Evolutionary conservation across 202 grass and related monocot species (phyloP).

Genomic region (Thinopyrum obtusiflorum): DNA sequence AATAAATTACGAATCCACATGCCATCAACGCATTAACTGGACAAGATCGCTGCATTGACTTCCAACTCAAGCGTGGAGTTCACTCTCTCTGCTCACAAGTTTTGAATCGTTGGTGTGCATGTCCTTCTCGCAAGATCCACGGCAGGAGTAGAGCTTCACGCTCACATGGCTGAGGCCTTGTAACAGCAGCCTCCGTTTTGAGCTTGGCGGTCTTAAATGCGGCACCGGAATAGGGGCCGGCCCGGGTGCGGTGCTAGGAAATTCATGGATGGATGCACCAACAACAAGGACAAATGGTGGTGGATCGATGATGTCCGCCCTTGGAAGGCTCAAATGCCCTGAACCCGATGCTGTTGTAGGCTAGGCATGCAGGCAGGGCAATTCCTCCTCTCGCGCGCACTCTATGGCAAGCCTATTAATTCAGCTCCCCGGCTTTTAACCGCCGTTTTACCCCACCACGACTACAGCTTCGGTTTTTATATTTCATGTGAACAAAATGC

Average conservation of each 20-base stretch:
- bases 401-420: background rate
- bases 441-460: too few species aligned
- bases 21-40: background rate
- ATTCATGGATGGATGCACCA: background rate
- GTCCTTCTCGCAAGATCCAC: background rate
- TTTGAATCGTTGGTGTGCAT: background rate
- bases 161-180: background rate
- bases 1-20: background rate
- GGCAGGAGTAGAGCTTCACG: background rate
- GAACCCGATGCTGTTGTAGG: conserved; percentile 18
- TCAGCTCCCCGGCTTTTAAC: too few species aligned
- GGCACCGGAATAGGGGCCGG: background rate
- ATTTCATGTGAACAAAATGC: too few species aligned
- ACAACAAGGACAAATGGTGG: background rate
- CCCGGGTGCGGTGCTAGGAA: background rate
- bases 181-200: background rate
- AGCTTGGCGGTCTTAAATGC: conserved; percentile 32
- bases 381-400: background rate
- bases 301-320: background rate
- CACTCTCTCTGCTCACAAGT: background rate
- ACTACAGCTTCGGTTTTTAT: too few species aligned
- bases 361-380: background rate
- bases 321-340: conserved; percentile 31
- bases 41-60: background rate
- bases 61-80: background rate